Evolutionary conservation across 306 rosid species (phyloP).

Genomic region (Dryas drummondii): DNA sequence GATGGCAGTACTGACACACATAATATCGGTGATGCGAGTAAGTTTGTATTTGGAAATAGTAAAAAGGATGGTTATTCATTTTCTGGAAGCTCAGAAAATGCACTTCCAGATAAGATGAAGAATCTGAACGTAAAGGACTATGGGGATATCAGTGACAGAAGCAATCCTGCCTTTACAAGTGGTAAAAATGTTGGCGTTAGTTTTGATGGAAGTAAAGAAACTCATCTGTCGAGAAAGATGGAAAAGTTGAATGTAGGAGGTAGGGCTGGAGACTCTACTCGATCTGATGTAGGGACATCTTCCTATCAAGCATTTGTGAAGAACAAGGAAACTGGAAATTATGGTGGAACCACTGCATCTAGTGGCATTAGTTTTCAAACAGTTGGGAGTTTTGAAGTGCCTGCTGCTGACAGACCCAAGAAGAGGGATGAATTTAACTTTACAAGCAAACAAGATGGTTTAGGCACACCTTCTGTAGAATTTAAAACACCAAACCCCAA

Average conservation of each 20-base stretch:
- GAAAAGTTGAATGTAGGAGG: slow-evolving; percentile 42
- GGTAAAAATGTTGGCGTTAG: slow-evolving; percentile 15
- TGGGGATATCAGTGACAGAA: slow-evolving; percentile 18
- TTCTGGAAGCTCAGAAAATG: slow-evolving; percentile 32
- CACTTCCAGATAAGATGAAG: slow-evolving; percentile 49
- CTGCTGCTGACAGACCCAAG: slow-evolving; percentile 17
- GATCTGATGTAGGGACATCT: slow-evolving; percentile 34
- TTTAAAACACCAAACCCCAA: slow-evolving; percentile 53
- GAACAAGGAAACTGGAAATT: slow-evolving; percentile 23
- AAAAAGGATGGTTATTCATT: slow-evolving; percentile 14
- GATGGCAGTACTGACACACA: slow-evolving; percentile 14
- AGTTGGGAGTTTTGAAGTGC: slow-evolving; percentile 41
- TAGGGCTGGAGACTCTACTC: slow-evolving; percentile 24
- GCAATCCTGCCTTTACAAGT: slow-evolving; percentile 15
- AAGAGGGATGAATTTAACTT: slow-evolving; percentile 46
- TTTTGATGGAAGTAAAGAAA: slow-evolving; percentile 35
- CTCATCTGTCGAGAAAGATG: slow-evolving; percentile 39
- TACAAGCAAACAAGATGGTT: slow-evolving; percentile 44
- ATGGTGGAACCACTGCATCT: slow-evolving; percentile 26
- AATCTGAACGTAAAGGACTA: slow-evolving; percentile 51
- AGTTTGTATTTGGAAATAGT: slow-evolving; percentile 30
- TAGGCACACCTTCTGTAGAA: slow-evolving; percentile 47
- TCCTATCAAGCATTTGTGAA: slow-evolving; percentile 28
- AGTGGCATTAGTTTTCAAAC: slow-evolving; percentile 27
- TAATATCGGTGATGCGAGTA: slow-evolving; percentile 19